Conservation (phyloP, 2,329 filamentous ascomycete genomes). For the Xylariales sp. region DNA sequence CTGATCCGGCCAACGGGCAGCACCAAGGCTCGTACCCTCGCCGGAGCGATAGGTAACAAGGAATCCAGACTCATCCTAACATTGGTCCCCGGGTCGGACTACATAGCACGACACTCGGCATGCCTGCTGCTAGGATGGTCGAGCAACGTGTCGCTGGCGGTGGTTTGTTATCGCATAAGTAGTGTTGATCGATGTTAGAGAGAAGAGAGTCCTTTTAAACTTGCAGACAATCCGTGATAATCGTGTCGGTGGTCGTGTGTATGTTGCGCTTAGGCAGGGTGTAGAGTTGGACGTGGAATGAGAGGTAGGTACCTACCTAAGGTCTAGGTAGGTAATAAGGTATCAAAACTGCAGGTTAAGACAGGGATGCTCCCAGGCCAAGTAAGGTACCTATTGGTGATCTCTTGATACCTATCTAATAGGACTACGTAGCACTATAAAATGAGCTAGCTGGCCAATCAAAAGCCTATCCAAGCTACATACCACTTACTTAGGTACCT, state of each 20-base stretch:
- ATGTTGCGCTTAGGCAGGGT: conserved; percentile 10
- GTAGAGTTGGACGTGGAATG: conserved; percentile 21
- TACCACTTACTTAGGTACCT: neutral
- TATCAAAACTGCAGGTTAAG: neutral
- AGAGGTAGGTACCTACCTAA: neutral
- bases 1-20: conserved; percentile 89
- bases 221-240: neutral
- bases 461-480: neutral
- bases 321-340: neutral
- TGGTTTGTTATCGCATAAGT: conserved; percentile 19
- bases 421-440: neutral
- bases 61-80: conserved; percentile 87
- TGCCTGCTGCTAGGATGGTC: conserved; percentile 35
- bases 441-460: neutral
- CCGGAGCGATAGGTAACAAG: conserved; percentile 89
- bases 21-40: conserved; percentile 87
- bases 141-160: conserved; percentile 8
- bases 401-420: neutral
- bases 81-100: conserved; percentile 51
- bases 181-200: neutral
- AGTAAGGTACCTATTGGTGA: too few relatives aligned
- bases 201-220: neutral
- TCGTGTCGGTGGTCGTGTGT: conserved; percentile 1
- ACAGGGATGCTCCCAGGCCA: neutral
- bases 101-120: conserved; percentile 46